Evolutionary conservation across 192 early-diverging fungal species (phyloP).

Genomic region (Paraglomus brasilianum): DNA sequence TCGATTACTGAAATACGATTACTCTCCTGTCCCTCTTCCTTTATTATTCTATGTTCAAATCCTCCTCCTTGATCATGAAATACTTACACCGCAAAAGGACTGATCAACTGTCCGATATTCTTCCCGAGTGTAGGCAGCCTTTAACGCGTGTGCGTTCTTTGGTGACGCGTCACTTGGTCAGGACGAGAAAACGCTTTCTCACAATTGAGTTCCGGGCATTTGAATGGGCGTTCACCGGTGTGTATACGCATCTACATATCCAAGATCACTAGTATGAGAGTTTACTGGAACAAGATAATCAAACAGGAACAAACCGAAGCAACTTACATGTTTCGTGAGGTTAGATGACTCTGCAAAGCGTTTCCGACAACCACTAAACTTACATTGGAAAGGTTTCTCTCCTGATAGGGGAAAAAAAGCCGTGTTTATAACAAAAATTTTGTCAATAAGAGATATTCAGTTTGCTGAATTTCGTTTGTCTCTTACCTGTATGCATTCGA

Average conservation of each 20-base stretch:
- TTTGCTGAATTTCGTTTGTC: no score
- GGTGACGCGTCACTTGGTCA: slow-evolving; percentile 44
- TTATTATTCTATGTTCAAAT: no score
- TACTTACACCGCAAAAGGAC: no score
- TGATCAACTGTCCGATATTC: no score
- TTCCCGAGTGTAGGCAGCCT: no score
- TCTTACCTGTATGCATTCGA: slow-evolving; percentile 59
- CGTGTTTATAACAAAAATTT: no score
- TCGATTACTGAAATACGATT: no score
- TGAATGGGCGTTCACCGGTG: slow-evolving; percentile 69
- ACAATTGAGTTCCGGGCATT: slow-evolving; percentile 52
- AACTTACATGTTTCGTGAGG: slow-evolving; percentile 52
- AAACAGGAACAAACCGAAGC: slow-evolving; percentile 5
- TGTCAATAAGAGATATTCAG: no score
- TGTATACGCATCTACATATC: slow-evolving; percentile 51
- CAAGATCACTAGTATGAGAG: neutral
- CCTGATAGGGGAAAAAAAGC: slow-evolving; percentile 24
- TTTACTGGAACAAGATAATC: neutral
- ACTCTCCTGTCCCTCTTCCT: no score
- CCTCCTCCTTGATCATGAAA: no score
- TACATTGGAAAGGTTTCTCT: slow-evolving; percentile 55
- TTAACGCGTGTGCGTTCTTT: slow-evolving; percentile 17
- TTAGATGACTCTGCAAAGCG: slow-evolving; percentile 58
- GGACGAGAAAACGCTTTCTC: slow-evolving; percentile 52
- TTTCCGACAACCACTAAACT: slow-evolving; percentile 52